These are phyloP conservation scores for Massariosphaeria phaeospora DNA, from an alignment of 495 filamentous ascomycete species.

Conservation along the genomic window DNA sequence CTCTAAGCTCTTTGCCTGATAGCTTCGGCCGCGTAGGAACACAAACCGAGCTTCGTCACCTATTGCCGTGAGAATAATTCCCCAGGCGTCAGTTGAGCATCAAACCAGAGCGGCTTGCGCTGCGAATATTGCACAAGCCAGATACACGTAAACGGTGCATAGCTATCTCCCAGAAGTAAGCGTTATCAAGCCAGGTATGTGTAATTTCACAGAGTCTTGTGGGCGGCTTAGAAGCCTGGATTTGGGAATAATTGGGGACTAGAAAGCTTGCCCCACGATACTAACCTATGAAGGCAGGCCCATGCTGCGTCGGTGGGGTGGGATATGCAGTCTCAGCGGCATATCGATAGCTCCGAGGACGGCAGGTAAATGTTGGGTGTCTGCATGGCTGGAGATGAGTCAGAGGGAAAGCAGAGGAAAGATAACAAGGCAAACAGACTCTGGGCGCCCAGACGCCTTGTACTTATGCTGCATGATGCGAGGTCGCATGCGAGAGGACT, in stretches of 20 bases:
- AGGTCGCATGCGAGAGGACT: neutral
- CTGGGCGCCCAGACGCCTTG: conserved; percentile 7
- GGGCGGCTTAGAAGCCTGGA: neutral
- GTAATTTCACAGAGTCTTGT: neutral
- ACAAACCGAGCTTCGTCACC: no score
- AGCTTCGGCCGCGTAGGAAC: no score
- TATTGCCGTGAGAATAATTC: neutral
- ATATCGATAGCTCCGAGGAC: neutral
- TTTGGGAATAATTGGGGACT: neutral
- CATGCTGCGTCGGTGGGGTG: neutral
- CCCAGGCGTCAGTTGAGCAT: neutral
- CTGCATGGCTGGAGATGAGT: neutral
- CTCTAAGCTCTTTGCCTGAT: neutral
- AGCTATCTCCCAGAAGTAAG: neutral
- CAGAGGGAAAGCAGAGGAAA: neutral
- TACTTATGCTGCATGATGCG: neutral
- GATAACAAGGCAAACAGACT: neutral
- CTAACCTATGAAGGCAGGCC: neutral
- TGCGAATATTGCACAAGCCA: neutral
- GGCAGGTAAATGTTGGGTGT: neutral
- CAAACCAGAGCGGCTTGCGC: neutral
- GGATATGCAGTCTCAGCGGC: neutral
- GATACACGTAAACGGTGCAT: neutral
- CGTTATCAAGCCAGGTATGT: neutral
- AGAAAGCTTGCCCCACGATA: neutral